phyloP scores from a whole-genome alignment of 371 early-diverging fungal genomes.

The Lichtheimia ramosa region DNA sequence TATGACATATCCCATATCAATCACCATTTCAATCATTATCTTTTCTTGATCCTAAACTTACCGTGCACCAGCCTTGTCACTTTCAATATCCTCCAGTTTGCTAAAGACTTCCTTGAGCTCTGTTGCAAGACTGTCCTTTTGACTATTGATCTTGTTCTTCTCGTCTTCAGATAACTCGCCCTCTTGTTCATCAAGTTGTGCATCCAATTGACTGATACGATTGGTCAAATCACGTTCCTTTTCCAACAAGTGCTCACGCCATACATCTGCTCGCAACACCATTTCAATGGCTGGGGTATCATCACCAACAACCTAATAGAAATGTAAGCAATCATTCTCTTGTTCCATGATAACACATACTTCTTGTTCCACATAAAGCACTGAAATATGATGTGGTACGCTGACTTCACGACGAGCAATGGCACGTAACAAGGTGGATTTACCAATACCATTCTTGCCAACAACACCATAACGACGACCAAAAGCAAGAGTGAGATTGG shows the following conservation, averaged over 20 bases:
- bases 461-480: conserved; percentile 95
- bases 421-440: conserved; percentile 95
- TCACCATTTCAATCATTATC: too few species aligned
- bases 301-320: conserved; percentile 79
- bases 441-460: conserved; percentile 98
- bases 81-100: conserved; percentile 90
- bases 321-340: background rate
- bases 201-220: conserved; percentile 41
- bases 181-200: conserved; percentile 31
- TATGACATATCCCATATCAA: too few species aligned
- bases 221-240: conserved; percentile 75
- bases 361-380: conserved; percentile 98
- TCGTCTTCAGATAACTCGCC: conserved; percentile 42
- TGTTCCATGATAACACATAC: conserved; percentile 36
- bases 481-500: conserved; percentile 80
- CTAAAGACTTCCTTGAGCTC: conserved; percentile 81
- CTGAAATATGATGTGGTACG: conserved; percentile 85
- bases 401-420: conserved; percentile 89
- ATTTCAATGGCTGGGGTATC: conserved; percentile 86
- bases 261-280: conserved; percentile 93
- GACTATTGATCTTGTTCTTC: conserved; percentile 63
- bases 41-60: conserved; percentile 31
- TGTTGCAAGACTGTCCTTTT: conserved; percentile 62
- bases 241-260: conserved; percentile 86
- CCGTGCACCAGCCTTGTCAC: conserved; percentile 94